Percentiles rank a stretch among this genome's conserved stretches.
Evolutionary conservation across 2,329 filamentous ascomycete species (phyloP).

Genomic region (Cordyceps pruinosa): DNA sequence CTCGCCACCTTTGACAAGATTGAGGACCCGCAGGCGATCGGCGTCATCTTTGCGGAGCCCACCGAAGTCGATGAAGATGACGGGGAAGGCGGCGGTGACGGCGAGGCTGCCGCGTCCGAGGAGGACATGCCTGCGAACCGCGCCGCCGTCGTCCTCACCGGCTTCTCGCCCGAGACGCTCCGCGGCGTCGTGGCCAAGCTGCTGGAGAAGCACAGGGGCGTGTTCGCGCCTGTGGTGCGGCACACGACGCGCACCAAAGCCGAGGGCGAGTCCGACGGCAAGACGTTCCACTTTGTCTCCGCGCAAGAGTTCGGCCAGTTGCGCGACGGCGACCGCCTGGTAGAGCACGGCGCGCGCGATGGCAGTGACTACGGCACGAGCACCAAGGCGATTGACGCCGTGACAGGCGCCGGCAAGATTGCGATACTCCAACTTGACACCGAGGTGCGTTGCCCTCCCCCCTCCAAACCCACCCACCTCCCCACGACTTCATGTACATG

Average conservation of each 20-base stretch:
- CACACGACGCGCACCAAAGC: slow-evolving; percentile 47
- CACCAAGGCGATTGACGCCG: slow-evolving; percentile 43
- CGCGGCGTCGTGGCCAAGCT: slow-evolving; percentile 57
- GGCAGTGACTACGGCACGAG: slow-evolving; percentile 51
- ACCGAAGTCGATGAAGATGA: slow-evolving; percentile 29
- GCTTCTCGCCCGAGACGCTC: slow-evolving; percentile 55
- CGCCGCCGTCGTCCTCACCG: slow-evolving; percentile 59
- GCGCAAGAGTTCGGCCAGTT: slow-evolving; percentile 49
- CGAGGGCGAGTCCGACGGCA: slow-evolving; percentile 45
- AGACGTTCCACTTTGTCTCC: slow-evolving; percentile 50
- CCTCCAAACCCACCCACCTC: not conserved
- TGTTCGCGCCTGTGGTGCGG: slow-evolving; percentile 52
- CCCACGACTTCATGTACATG: not conserved
- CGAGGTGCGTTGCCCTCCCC: slow-evolving; percentile 36
- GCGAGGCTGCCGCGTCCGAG: slow-evolving; percentile 28
- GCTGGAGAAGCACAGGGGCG: slow-evolving; percentile 54
- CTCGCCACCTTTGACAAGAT: slow-evolving; percentile 80
- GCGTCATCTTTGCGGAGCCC: slow-evolving; percentile 46
- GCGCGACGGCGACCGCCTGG: slow-evolving; percentile 51
- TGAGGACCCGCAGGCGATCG: slow-evolving; percentile 69
- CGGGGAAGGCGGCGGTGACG: slow-evolving; percentile 27
- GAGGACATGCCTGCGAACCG: slow-evolving; percentile 40
- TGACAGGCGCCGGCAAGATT: slow-evolving; percentile 51
- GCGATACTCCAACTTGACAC: slow-evolving; percentile 47
- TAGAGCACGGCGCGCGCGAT: slow-evolving; percentile 47